phyloP scores from a whole-genome alignment of 2,329 filamentous ascomycete species.

The Aureobasidium musti region DNA sequence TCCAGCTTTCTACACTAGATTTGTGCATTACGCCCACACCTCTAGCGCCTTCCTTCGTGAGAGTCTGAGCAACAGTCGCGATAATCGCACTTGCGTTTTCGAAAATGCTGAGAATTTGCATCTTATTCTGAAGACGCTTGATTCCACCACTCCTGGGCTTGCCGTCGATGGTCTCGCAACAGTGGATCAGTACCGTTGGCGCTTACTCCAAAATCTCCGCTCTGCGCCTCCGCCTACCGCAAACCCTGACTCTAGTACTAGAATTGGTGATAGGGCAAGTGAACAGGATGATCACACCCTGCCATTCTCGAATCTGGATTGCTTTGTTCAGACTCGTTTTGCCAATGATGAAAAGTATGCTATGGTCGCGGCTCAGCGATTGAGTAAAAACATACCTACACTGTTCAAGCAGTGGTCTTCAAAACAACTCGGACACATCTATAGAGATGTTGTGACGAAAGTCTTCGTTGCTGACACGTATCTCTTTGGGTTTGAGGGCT shows the following conservation, averaged over 20 bases:
- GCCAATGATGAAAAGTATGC: conserved; percentile 32
- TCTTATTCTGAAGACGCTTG: conserved; percentile 41
- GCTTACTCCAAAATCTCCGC: conserved; percentile 42
- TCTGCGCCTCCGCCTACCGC: conserved; percentile 45
- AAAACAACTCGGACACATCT: conserved; percentile 32
- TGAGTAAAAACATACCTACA: not conserved
- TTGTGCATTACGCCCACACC: conserved; percentile 63
- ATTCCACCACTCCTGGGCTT: not conserved
- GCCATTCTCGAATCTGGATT: conserved; percentile 46
- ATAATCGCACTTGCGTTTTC: conserved; percentile 61
- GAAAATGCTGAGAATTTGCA: conserved; percentile 58
- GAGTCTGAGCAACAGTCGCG: conserved; percentile 52
- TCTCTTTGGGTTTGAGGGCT: conserved; percentile 26
- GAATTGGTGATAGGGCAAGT: conserved; percentile 17
- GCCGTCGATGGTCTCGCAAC: not conserved
- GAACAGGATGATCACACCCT: conserved; percentile 44
- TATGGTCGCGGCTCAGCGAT: not conserved
- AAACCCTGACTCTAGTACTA: conserved; percentile 40
- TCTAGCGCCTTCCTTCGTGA: conserved; percentile 64
- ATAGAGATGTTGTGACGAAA: conserved; percentile 45
- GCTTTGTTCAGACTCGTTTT: conserved; percentile 38
- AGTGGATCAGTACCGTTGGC: conserved; percentile 40
- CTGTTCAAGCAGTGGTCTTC: too few relatives aligned
- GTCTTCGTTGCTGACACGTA: conserved; percentile 48
- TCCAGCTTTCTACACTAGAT: conserved; percentile 67